Evolutionary conservation across 371 early-diverging fungal species (phyloP), one percentile per base, ranked within the genome.

Genomic region (Quaeritorhiza haematococci): DNA sequence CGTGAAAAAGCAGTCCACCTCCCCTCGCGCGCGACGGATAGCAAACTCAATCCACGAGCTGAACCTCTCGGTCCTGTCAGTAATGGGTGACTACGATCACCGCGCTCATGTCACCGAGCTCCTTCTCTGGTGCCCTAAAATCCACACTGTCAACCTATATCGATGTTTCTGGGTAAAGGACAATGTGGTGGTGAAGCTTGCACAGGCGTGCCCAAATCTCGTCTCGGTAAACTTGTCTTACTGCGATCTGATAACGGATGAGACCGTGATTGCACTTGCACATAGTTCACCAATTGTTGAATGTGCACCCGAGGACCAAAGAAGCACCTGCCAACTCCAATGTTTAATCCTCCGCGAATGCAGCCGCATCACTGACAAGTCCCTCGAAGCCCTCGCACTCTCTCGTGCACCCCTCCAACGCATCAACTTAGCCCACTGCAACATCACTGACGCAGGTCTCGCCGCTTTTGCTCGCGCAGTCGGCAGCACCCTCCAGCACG

Each of bases 51-150:
- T 38, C 38, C n/a, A 38, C 13, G 38, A 38, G 10, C n/a, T 38
- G 38, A 38, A 38, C 38, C n/a, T 38, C n/a, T 38, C 38, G n/a
- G 38, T 38, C 38, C n/a, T 38, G 38, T 38, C 38, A 38, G 38
- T 38, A 38, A 38, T 38, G 38, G 38, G 38, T 38, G 38, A 38
- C 38, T 10, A 13, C n/a, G 38, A 38, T 10, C 38, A 38, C 10
- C 38, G 38, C n/a, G 13, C 10, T 13, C 10, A 10, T 38, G 38
- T 38, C 10, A 38, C 38, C 10, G n/a, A 38, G 10, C 38, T 38
- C 10, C 13, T n/a, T 13, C n/a, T 38, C n/a, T 10, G n/a, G 13
- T 13, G 13, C n/a, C 38, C 38, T 13, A 38, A 38, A 38, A 10
- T 38, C 10, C n/a, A 10, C 10, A 38, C 38, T n/a, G n/a, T 38